A percentile compares a stretch with the other conserved stretches of the same genome.
Evolutionary conservation across 345 rosid species (phyloP).

Genomic region (Arabis alpina): DNA sequence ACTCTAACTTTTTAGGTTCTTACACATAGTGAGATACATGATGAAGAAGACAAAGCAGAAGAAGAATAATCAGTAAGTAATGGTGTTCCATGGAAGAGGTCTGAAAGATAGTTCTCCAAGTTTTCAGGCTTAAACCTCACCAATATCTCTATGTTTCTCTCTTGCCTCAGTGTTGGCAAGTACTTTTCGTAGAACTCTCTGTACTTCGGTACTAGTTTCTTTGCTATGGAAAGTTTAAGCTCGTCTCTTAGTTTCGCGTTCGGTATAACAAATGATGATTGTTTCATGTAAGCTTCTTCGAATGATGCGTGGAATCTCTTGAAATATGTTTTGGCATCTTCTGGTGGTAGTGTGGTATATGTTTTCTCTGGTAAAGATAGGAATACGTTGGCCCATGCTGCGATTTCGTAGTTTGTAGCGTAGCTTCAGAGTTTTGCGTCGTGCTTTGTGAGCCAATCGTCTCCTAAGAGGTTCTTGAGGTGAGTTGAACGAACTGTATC

Average conservation of each 20-base stretch:
- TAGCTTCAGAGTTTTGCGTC: conserved; percentile 59
- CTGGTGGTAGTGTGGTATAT: conserved; percentile 39
- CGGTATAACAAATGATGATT: conserved; percentile 54
- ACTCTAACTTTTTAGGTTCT: background rate
- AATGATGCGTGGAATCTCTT: conserved; percentile 60
- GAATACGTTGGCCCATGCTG: conserved; percentile 69
- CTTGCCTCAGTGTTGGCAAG: conserved; percentile 36
- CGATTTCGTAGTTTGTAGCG: conserved; percentile 54
- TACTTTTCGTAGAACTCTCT: conserved; percentile 53
- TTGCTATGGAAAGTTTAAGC: conserved; percentile 61
- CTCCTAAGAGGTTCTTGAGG: conserved; percentile 64
- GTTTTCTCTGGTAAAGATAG: conserved; percentile 50
- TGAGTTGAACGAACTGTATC: conserved; percentile 53
- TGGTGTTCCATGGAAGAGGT: conserved; percentile 58
- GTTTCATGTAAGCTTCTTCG: conserved; percentile 66
- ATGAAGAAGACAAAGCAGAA: conserved; percentile 36
- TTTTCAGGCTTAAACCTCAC: conserved; percentile 60
- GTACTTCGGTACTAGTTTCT: conserved; percentile 60
- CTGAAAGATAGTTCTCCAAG: conserved; percentile 63
- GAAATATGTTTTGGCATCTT: conserved; percentile 53
- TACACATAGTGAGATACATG: conserved; percentile 42
- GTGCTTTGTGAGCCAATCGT: conserved; percentile 65
- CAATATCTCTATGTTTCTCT: conserved; percentile 43
- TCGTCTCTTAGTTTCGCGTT: conserved; percentile 64
- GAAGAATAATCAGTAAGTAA: conserved; percentile 39